Evolutionary conservation across 371 early-diverging fungal genomes (phyloP).

Genomic region (Smittium culicis): DNA sequence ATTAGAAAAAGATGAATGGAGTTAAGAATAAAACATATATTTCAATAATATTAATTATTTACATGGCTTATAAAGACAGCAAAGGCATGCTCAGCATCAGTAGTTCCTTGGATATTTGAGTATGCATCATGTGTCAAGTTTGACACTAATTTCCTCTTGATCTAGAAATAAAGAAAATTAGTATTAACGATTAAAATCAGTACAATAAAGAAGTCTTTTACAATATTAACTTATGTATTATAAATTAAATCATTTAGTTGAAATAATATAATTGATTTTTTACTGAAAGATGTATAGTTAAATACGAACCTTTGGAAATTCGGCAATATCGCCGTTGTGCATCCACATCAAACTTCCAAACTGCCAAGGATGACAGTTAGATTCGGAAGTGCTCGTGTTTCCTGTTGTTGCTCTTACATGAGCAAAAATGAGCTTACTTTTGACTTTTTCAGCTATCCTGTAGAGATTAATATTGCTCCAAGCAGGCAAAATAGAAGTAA

Average conservation of each 20-base stretch:
- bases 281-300: no score
- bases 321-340: slow-evolving; percentile 70
- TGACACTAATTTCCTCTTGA: slow-evolving; percentile 54
- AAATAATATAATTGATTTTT: slow-evolving; percentile 7
- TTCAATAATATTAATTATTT: slow-evolving; percentile 18
- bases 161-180: slow-evolving; percentile 28
- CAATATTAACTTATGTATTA: neutral
- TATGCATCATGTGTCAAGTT: slow-evolving; percentile 53
- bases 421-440: slow-evolving; percentile 63
- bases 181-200: no score
- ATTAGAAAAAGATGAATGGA: no score
- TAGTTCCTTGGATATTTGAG: slow-evolving; percentile 59
- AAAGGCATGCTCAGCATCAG: slow-evolving; percentile 77
- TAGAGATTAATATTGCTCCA: slow-evolving; percentile 73
- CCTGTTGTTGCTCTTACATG: slow-evolving; percentile 73
- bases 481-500: slow-evolving; percentile 72
- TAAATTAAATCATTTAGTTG: slow-evolving; percentile 3
- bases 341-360: slow-evolving; percentile 71
- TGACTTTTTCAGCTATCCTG: slow-evolving; percentile 65
- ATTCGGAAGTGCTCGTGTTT: slow-evolving; percentile 58
- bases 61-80: slow-evolving; percentile 55
- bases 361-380: slow-evolving; percentile 51
- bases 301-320: slow-evolving; percentile 38
- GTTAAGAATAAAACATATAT: no score
- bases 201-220: no score